Conservation (phyloP, 2,329 filamentous ascomycete species). For the Cadophora gregata region DNA sequence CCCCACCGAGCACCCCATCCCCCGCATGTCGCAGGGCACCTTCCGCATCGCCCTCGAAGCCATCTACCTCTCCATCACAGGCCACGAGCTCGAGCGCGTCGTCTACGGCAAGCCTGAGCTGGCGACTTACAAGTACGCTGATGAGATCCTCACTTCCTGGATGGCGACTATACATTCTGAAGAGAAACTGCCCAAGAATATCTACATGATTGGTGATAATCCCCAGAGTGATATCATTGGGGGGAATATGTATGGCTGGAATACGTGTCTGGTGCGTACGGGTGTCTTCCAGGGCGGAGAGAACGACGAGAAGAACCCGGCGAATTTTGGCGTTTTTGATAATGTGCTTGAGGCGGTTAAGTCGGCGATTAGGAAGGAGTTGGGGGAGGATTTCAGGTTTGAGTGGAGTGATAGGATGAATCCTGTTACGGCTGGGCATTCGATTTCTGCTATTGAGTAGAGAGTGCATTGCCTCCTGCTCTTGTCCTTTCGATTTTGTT, state of each 20-base stretch:
- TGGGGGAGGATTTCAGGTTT: constrained; percentile 77
- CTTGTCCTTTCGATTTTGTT: too few relatives aligned
- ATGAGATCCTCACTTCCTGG: constrained; percentile 74
- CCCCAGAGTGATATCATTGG: constrained; percentile 76
- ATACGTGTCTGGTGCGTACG: constrained; percentile 78
- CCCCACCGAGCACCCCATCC: constrained; percentile 67
- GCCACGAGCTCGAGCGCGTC: constrained; percentile 74
- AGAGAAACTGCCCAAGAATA: constrained; percentile 69
- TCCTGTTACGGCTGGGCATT: constrained; percentile 63
- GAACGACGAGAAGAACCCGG: constrained; percentile 78
- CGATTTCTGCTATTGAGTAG: constrained; percentile 61
- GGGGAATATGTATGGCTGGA: constrained; percentile 84
- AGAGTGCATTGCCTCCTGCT: neutral
- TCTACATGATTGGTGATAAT: constrained; percentile 82
- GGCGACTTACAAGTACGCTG: constrained; percentile 80
- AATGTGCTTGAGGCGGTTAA: constrained; percentile 76
- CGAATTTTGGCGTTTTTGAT: constrained; percentile 76
- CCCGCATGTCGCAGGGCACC: constrained; percentile 75
- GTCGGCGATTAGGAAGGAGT: constrained; percentile 69
- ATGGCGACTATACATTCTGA: constrained; percentile 79
- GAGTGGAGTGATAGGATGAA: constrained; percentile 75
- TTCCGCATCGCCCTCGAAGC: constrained; percentile 78
- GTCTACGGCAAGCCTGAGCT: constrained; percentile 78
- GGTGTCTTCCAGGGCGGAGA: constrained; percentile 80
- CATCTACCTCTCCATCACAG: constrained; percentile 74